These are phyloP conservation scores for Pseudopyricularia javanii DNA, from an alignment of 2,329 filamentous ascomycete genomes.

Conservation along the genomic window DNA sequence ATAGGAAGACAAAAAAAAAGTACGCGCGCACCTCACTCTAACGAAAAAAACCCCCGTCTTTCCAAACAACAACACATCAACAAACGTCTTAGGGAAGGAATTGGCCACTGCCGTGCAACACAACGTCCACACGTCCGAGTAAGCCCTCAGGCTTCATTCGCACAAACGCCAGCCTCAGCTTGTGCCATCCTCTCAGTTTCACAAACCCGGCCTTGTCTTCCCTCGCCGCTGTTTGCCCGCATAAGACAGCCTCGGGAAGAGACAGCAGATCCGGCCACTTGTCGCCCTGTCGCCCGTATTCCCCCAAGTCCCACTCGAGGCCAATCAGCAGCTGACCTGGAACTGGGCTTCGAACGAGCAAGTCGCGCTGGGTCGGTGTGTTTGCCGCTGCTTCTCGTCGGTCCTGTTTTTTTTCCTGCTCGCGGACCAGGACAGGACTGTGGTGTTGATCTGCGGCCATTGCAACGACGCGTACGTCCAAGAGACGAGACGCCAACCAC, in stretches of 20 bases:
- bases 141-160: neutral
- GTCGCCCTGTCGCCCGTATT: neutral
- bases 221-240: neutral
- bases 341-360: neutral
- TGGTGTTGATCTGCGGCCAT: no score
- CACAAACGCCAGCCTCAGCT: neutral
- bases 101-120: neutral
- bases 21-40: neutral
- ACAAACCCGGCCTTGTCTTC: neutral
- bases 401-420: no score
- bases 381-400: no score
- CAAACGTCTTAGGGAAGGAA: neutral
- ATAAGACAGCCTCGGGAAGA: neutral
- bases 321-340: neutral
- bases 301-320: neutral
- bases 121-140: neutral
- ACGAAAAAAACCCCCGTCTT: neutral
- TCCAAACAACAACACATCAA: neutral
- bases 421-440: no score
- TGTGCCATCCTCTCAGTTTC: neutral
- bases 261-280: neutral
- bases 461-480: no score
- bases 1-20: neutral
- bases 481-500: neutral
- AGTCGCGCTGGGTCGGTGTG: no score